phyloP scores from a whole-genome alignment of 1,284 basidiomycete genomes.

The Cystobasidium sp. region DNA sequence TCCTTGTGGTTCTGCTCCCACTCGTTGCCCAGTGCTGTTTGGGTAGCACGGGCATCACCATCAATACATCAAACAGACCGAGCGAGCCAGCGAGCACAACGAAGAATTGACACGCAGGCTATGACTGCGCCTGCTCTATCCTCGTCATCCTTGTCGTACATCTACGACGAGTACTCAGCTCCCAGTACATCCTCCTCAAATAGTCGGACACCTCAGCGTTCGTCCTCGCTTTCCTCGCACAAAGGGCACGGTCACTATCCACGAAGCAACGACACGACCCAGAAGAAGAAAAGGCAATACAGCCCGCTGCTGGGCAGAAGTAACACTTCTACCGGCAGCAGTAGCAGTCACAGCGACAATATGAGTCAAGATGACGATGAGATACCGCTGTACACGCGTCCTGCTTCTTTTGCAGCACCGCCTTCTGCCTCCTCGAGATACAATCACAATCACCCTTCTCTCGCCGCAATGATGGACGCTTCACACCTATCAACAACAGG shows the following conservation, averaged over 20 bases:
- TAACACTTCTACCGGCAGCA: not conserved
- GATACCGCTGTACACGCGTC: conserved; percentile 17
- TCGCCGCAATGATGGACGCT: conserved; percentile 27
- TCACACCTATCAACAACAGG: not conserved
- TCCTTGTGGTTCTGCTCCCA: too few relatives aligned
- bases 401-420: conserved; percentile 23
- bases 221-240: conserved; percentile 25
- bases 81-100: too few relatives aligned
- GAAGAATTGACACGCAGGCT: too few relatives aligned
- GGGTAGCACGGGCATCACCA: too few relatives aligned
- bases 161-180: too few relatives aligned
- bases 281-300: not conserved
- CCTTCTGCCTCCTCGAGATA: conserved; percentile 24
- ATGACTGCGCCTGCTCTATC: too few relatives aligned
- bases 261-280: too few relatives aligned
- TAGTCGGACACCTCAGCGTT: conserved; percentile 20
- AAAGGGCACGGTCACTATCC: conserved; percentile 11
- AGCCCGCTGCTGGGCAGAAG: conserved; percentile 20
- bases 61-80: too few relatives aligned
- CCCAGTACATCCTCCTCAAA: not conserved
- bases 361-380: not conserved
- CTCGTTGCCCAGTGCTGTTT: too few relatives aligned
- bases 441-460: conserved; percentile 17
- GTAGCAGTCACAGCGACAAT: not conserved
- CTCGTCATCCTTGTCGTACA: too few relatives aligned